These are phyloP conservation scores for Rubus parviflorus DNA, from an alignment of 306 rosid genomes.

Conservation along the genomic window DNA sequence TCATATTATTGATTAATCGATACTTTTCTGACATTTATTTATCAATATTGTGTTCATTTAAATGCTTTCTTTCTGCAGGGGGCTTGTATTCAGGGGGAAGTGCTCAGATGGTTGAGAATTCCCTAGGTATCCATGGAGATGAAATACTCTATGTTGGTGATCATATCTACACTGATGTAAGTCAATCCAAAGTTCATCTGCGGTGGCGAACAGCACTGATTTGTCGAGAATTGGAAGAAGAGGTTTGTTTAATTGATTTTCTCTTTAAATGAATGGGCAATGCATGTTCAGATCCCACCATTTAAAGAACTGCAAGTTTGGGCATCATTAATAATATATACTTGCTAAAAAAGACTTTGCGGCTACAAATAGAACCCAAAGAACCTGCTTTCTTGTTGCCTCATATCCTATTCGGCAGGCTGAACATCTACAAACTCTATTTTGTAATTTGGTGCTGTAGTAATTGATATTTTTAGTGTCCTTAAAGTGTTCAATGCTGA, in stretches of 20 bases:
- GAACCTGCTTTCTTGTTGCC: not conserved
- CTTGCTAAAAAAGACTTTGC: not conserved
- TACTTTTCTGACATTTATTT: conserved; percentile 4
- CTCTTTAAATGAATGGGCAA: not conserved
- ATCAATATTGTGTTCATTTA: conserved; percentile 2
- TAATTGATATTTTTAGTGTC: not conserved
- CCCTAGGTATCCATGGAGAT: conserved; percentile 83
- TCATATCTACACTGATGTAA: conserved; percentile 96
- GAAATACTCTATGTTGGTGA: conserved; percentile 97
- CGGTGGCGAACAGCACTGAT: conserved; percentile 97
- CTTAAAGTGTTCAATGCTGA: conserved; percentile 16
- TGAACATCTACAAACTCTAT: not conserved
- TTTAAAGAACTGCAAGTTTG: too few species aligned
- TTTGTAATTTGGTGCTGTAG: not conserved
- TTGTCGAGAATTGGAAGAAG: conserved; percentile 94
- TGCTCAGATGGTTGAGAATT: conserved; percentile 94
- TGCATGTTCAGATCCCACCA: conserved; percentile 1
- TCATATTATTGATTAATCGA: not conserved
- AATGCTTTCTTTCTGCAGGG: conserved; percentile 52
- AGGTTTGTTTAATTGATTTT: conserved; percentile 49
- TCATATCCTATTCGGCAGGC: not conserved
- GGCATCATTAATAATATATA: not conserved
- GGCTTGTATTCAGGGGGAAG: conserved; percentile 97
- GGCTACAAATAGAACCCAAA: not conserved
- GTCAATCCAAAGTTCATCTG: conserved; percentile 91